A percentile compares a stretch with the other conserved stretches of the same genome.
Evolutionary conservation across 805 yeast species (phyloP).

Genomic region (Barnettozyma californica): DNA sequence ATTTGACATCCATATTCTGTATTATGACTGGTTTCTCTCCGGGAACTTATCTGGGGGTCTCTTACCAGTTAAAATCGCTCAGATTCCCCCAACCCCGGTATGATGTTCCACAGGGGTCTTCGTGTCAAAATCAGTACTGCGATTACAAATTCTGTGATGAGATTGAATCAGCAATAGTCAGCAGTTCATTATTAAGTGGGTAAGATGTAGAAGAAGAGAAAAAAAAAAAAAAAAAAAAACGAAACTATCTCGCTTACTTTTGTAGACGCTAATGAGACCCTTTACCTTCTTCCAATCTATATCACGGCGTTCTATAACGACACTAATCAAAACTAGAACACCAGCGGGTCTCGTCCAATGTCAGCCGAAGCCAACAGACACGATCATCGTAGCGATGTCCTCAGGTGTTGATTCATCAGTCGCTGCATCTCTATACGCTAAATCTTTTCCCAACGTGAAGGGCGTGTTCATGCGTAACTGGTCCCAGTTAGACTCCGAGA

Average conservation of each 20-base stretch:
- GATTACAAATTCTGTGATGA: too few species aligned
- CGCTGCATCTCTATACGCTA: conserved; percentile 62
- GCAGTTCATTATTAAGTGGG: too few species aligned
- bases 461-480: conserved; percentile 93
- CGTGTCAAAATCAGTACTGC: too few species aligned
- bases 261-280: not conserved
- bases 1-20: too few species aligned
- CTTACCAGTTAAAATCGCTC: too few species aligned
- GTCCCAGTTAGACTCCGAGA: conserved; percentile 36
- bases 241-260: too few species aligned
- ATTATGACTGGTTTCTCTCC: too few species aligned
- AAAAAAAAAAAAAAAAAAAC: too few species aligned
- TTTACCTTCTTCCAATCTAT: not conserved
- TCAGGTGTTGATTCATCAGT: conserved; percentile 96
- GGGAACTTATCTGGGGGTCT: too few species aligned
- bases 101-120: too few species aligned
- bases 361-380: conserved; percentile 48
- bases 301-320: not conserved
- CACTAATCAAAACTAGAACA: not conserved
- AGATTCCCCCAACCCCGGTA: too few species aligned
- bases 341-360: conserved; percentile 28
- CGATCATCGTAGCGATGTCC: conserved; percentile 84
- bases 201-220: not conserved
- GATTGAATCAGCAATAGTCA: too few species aligned
- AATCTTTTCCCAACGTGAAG: conserved; percentile 49